Percentiles rank a stretch among this genome's conserved stretches.
Evolutionary conservation across 768 basidiomycete genomes (phyloP).

Genomic region (Rhizopogon vesiculosus): DNA sequence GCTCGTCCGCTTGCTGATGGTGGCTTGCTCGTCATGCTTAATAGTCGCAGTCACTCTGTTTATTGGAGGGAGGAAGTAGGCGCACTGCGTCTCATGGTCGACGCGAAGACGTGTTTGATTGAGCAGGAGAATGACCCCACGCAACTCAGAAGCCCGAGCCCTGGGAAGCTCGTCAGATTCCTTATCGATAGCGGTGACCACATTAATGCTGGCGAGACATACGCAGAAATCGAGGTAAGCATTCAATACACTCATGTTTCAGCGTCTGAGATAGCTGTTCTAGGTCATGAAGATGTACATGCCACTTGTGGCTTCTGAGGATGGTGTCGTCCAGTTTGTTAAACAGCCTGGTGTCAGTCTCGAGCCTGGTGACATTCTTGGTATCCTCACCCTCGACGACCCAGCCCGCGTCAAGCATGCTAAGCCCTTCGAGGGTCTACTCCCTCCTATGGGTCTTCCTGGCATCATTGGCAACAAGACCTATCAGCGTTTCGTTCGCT

Average conservation of each 20-base stretch:
- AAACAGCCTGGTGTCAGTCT: constrained; percentile 98
- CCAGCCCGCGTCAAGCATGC: constrained; percentile 96
- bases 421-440: constrained; percentile 94
- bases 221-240: constrained; percentile 94
- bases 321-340: constrained; percentile 91
- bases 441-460: constrained; percentile 84
- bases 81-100: constrained; percentile 86
- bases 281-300: constrained; percentile 99
- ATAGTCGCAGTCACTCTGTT: constrained; percentile 93
- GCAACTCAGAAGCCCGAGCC: constrained; percentile 91
- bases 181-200: constrained; percentile 97
- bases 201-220: constrained; percentile 92
- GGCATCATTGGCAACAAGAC: constrained; percentile 85
- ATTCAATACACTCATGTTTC: background rate
- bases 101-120: constrained; percentile 96
- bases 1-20: constrained; percentile 92
- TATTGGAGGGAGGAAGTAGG: constrained; percentile 99
- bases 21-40: constrained; percentile 85
- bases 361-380: constrained; percentile 95
- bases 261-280: background rate
- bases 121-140: constrained; percentile 99
- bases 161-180: constrained; percentile 93
- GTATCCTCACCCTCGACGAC: constrained; percentile 94
- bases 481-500: constrained; percentile 77
- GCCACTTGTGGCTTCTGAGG: constrained; percentile 92